Evolutionary conservation across 331 rosid species (phyloP).

Genomic region (Ulmus americana): DNA sequence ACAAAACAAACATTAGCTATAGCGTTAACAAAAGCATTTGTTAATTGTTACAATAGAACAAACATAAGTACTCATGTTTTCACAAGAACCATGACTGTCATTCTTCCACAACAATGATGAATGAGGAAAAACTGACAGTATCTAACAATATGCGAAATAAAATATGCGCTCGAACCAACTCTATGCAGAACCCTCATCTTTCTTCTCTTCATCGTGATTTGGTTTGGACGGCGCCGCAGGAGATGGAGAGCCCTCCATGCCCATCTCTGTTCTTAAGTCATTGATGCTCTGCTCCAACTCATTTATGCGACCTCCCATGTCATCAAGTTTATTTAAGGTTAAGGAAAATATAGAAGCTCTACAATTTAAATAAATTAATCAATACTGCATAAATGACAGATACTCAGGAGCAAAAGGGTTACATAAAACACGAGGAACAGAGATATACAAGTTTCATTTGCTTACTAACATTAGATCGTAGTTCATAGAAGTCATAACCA

Average conservation of each 20-base stretch:
- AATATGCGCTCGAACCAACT: background rate
- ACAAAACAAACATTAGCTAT: slow-evolving; percentile 7
- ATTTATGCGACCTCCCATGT: slow-evolving; percentile 82
- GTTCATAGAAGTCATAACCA: background rate
- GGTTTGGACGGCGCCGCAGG: slow-evolving; percentile 45
- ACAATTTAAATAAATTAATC: slow-evolving; percentile 5
- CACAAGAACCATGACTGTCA: slow-evolving; percentile 2
- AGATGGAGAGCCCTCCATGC: slow-evolving; percentile 75
- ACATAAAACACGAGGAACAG: background rate
- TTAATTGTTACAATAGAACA: background rate
- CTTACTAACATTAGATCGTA: background rate
- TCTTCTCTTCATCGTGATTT: slow-evolving; percentile 40
- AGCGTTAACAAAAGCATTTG: slow-evolving; percentile 1
- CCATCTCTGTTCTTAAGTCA: slow-evolving; percentile 80
- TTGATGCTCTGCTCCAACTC: slow-evolving; percentile 87
- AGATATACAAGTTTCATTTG: too few species aligned
- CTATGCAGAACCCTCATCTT: slow-evolving; percentile 58
- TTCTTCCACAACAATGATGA: slow-evolving; percentile 8
- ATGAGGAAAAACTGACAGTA: slow-evolving; percentile 7
- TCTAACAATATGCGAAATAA: background rate
- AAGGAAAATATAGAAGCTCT: slow-evolving; percentile 38
- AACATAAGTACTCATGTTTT: background rate
- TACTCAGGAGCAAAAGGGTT: slow-evolving; percentile 2
- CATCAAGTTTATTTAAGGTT: slow-evolving; percentile 73
- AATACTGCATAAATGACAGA: background rate